Percentiles rank a stretch among this genome's conserved stretches.
These are phyloP conservation scores for Ophioceras dolichostomum DNA, from an alignment of 2,329 filamentous ascomycete genomes.

Conservation along the genomic window DNA sequence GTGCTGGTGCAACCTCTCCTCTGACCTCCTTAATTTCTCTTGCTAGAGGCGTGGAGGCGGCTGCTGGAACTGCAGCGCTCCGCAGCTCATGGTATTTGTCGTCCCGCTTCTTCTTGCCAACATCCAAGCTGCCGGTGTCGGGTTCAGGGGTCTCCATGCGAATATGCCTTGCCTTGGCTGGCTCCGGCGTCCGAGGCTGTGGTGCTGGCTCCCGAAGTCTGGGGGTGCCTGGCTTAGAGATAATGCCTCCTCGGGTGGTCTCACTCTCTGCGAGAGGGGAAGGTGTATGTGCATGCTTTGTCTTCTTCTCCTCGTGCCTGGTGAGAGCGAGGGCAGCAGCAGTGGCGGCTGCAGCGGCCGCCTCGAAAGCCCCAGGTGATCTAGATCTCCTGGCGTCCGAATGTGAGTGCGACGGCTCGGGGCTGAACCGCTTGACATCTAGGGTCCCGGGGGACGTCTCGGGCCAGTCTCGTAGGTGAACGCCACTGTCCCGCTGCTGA, in stretches of 20 bases:
- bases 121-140: too few relatives aligned
- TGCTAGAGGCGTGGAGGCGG: too few relatives aligned
- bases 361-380: neutral
- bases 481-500: constrained; percentile 39
- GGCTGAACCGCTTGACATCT: constrained; percentile 8
- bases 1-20: too few relatives aligned
- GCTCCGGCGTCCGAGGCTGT: constrained; percentile 26
- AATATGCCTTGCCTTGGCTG: too few relatives aligned
- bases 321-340: neutral
- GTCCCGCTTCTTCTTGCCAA: constrained; percentile 1
- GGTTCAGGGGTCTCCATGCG: too few relatives aligned
- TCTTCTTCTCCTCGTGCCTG: neutral
- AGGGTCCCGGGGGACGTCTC: constrained; percentile 16
- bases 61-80: too few relatives aligned
- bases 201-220: constrained; percentile 25
- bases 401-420: constrained; percentile 6
- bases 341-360: neutral
- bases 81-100: too few relatives aligned
- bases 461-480: constrained; percentile 38
- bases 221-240: constrained; percentile 17
- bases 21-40: too few relatives aligned
- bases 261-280: neutral
- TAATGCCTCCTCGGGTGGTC: constrained; percentile 1
- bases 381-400: neutral
- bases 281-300: neutral